Percentiles rank a stretch among this genome's conserved stretches.
These are phyloP conservation scores for Mortierella sp. DNA, from an alignment of 371 early-diverging fungal genomes.

Conservation along the genomic window DNA sequence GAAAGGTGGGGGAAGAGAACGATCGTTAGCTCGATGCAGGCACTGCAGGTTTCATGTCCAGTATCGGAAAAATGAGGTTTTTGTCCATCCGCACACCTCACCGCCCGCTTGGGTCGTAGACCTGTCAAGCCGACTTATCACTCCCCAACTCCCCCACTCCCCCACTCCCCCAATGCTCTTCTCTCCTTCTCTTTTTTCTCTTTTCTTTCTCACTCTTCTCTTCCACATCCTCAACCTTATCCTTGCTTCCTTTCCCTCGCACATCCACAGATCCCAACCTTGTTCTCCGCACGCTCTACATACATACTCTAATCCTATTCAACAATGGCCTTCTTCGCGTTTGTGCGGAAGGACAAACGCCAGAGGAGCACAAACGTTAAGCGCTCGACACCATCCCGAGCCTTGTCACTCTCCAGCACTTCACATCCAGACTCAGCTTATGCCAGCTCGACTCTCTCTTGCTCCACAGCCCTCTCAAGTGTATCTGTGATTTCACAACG, in stretches of 20 bases:
- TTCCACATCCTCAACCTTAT: not conserved
- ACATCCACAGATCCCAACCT: not conserved
- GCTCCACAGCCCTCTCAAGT: not conserved
- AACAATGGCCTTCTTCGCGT: not conserved
- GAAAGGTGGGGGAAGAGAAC: too few species aligned
- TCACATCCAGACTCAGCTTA: constrained; percentile 4
- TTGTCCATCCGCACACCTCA: not conserved
- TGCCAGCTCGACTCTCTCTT: constrained; percentile 6
- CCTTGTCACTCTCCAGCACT: not conserved
- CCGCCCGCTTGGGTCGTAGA: too few species aligned
- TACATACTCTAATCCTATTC: not conserved
- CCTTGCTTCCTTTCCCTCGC: not conserved
- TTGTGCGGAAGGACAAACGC: constrained; percentile 1
- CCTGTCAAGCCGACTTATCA: too few species aligned
- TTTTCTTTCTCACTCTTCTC: not conserved
- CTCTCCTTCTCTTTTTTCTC: not conserved
- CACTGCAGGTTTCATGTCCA: too few species aligned
- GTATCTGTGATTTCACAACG: not conserved
- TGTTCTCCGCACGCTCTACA: not conserved
- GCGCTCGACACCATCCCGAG: not conserved
- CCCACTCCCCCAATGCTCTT: not conserved
- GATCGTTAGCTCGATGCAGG: too few species aligned
- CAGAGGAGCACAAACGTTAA: not conserved
- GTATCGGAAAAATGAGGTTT: not conserved
- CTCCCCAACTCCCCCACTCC: not conserved